A percentile compares a stretch with the other conserved stretches of the same genome.
phyloP scores from a whole-genome alignment of 2,329 filamentous ascomycete species.

The Remersonia thermophila region DNA sequence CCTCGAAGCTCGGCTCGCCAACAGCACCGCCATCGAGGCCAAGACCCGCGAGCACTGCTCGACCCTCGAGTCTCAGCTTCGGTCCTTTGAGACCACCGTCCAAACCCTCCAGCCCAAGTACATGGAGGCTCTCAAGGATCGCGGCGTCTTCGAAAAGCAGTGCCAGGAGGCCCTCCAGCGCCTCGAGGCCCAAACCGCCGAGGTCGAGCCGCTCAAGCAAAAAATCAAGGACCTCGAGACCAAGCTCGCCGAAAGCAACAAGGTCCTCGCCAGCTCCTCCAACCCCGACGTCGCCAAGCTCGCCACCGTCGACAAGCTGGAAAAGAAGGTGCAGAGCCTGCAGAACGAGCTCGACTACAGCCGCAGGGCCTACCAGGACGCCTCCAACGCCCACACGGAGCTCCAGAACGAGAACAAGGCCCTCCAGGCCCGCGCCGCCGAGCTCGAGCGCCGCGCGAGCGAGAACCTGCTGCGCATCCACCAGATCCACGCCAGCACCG shows the following conservation, averaged over 20 bases:
- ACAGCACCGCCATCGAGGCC: constrained; percentile 18
- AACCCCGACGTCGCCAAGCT: constrained; percentile 28
- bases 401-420: constrained; percentile 20
- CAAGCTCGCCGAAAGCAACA: constrained; percentile 24
- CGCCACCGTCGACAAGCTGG: constrained; percentile 27
- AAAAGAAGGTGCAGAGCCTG: constrained; percentile 25
- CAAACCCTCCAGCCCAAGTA: constrained; percentile 34
- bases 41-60: constrained; percentile 26
- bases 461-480: constrained; percentile 37
- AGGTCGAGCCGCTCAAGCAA: constrained; percentile 27
- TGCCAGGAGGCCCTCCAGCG: constrained; percentile 26
- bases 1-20: constrained; percentile 24
- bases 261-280: constrained; percentile 24
- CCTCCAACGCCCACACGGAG: constrained; percentile 35
- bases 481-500: constrained; percentile 29
- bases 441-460: constrained; percentile 31
- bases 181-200: constrained; percentile 26
- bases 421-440: constrained; percentile 29
- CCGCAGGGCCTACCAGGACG: constrained; percentile 46
- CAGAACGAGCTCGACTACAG: constrained; percentile 44
- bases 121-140: constrained; percentile 39
- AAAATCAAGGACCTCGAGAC: constrained; percentile 26
- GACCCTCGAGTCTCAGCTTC: constrained; percentile 32
- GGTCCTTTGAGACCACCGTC: constrained; percentile 33
- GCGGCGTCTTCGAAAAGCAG: constrained; percentile 34